Base-by-base conservation (phyloP, 2,329 filamentous ascomycete species). In the Penicillium sp. region DNA sequence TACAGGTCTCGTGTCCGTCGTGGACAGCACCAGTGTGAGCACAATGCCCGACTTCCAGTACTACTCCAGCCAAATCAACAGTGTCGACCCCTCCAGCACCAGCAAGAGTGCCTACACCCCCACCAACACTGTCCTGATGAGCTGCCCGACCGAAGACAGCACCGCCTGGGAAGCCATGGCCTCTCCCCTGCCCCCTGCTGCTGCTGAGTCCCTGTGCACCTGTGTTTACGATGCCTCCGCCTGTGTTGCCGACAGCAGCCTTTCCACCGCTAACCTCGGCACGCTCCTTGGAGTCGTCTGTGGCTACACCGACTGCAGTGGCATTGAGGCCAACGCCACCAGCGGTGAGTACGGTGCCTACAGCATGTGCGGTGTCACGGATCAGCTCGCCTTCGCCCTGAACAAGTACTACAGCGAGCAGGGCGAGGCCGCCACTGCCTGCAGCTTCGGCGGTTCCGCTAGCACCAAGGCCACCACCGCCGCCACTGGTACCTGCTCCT, bases 191-290 rank as follows among this genome's bases (percentile, higher is more conserved):
- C 94, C 93, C 23, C 93, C 92, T 5, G 85, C 83, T 5, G 91
- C 91, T 56, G 90, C 97, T 77, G 68, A 82, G 49, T 68, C 83
- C 44, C 85, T 95, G 41, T 97, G 93, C 82, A 75, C 79, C 52
- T 99, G 94, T 83, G 95, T 96, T 89, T 82, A 83, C 72, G 80
- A 83, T 57, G 85, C 85, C 43, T 78, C 94, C 53, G 77, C 78
- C 51, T 97, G 94, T 77, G 82, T 83, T 18, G 84, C 90, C 55
- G 78, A 82, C 26, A 72, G 78, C 44, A 65, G 61, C 14, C 55
- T 72, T 48, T 40, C 51, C 8, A 51, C 54, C 20, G 44, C 55
- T 12, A 62, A 68, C 44, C 58, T 69, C 55, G 55, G 58, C 5
- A 77, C 81, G 20, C 82, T 96, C 62, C 96, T 97, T 75, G 57